Evolutionary conservation across 208 protist species (phyloP).

Genomic region (Naegleria lovaniensis): DNA sequence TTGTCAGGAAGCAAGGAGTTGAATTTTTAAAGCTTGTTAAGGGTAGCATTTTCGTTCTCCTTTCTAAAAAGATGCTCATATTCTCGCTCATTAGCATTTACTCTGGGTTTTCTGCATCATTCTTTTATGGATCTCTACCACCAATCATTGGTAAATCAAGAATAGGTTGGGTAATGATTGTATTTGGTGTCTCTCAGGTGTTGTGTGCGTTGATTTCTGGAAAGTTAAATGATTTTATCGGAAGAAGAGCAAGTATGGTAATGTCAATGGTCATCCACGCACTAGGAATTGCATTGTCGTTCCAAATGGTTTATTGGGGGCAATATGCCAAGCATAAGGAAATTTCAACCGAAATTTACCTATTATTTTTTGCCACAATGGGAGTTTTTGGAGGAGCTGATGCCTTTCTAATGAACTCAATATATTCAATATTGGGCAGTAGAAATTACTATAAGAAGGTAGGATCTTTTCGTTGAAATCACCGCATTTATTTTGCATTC

Average conservation of each 20-base stretch:
- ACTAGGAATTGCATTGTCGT: not conserved
- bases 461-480: too few species aligned
- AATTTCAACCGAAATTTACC: not conserved
- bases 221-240: not conserved
- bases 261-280: not conserved
- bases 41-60: not conserved
- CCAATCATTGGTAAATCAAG: not conserved
- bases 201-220: not conserved
- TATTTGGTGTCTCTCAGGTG: not conserved
- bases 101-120: not conserved
- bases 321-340: not conserved
- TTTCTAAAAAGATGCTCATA: not conserved
- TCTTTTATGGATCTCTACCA: conserved; percentile 1
- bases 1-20: not conserved
- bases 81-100: not conserved
- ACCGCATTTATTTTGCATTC: too few species aligned
- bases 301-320: not conserved
- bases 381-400: not conserved
- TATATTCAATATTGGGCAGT: conserved; percentile 8
- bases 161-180: not conserved
- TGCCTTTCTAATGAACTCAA: not conserved
- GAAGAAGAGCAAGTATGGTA: not conserved
- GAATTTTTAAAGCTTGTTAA: not conserved
- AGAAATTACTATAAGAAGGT: not conserved
- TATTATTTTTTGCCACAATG: not conserved